Evolutionary conservation across 495 filamentous ascomycete species (phyloP).

Genomic region (Talaromyces trachyspermus): DNA sequence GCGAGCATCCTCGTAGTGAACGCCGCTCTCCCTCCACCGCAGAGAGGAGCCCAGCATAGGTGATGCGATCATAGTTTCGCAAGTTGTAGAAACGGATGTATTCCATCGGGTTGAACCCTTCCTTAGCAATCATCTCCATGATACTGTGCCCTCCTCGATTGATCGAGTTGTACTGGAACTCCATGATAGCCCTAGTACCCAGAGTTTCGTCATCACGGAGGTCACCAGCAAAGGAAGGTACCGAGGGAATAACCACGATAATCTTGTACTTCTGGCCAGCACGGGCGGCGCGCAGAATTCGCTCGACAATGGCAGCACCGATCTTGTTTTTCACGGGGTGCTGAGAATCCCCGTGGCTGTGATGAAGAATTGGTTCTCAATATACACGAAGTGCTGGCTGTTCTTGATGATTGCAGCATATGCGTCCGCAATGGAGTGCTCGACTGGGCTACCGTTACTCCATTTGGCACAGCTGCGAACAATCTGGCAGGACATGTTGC

Average conservation of each 20-base stretch:
- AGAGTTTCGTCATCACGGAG: slow-evolving; percentile 72
- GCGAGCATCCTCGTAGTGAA: slow-evolving; percentile 65
- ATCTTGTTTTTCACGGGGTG: slow-evolving; percentile 81
- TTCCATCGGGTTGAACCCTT: slow-evolving; percentile 63
- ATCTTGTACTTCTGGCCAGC: slow-evolving; percentile 72
- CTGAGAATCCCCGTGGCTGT: slow-evolving; percentile 73
- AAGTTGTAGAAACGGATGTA: slow-evolving; percentile 97
- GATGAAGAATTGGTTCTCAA: slow-evolving; percentile 98
- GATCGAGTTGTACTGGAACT: slow-evolving; percentile 87
- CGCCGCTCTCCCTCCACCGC: slow-evolving; percentile 60
- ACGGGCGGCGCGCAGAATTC: slow-evolving; percentile 70
- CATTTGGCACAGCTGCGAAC: slow-evolving; percentile 65
- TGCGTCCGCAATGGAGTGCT: slow-evolving; percentile 86
- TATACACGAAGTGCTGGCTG: slow-evolving; percentile 82
- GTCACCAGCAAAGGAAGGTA: slow-evolving; percentile 92
- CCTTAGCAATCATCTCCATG: slow-evolving; percentile 65
- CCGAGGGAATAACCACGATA: slow-evolving; percentile 76
- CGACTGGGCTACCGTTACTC: slow-evolving; percentile 59
- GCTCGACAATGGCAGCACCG: slow-evolving; percentile 79
- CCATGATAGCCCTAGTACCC: slow-evolving; percentile 91
- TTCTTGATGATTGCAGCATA: slow-evolving; percentile 77
- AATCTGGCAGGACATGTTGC: slow-evolving; percentile 57
- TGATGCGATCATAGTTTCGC: slow-evolving; percentile 87
- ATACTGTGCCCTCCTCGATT: slow-evolving; percentile 84
- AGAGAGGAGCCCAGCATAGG: slow-evolving; percentile 56